Base-by-base conservation (phyloP, 805 yeast species). In the Barnettozyma sp. region DNA sequence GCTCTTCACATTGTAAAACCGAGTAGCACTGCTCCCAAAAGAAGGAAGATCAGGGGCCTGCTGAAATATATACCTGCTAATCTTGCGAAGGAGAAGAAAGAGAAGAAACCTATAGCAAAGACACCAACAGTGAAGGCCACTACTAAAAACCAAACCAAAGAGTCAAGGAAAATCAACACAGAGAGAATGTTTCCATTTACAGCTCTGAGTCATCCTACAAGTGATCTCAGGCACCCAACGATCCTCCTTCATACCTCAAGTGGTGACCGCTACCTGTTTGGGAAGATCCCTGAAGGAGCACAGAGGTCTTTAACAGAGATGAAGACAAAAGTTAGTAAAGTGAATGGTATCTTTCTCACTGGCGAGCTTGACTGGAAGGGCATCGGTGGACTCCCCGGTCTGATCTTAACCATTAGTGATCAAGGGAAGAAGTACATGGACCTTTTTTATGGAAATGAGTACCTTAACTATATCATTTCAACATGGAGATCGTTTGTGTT, bases 371-470 rank as follows among this genome's bases (percentile, higher is more conserved):
- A 70, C 36, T 90, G 96, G 96, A 56, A 70, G 6, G 68, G 79
- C n/a, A 61, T 86, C 3, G 85, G 94, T n/a, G 98, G 98, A 0
- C 58, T 90, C 6, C 97, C 97, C 0, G 98, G 98, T 0, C 61
- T 85, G 49, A 73, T 90, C 33, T 61, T 90, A 34, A 85, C 97
- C 0, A 66, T 82, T 11, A 77, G 84, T 38, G 96, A 86, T 47
- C 82, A 85, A 47, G 87, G 86, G 2, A 66, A 70, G 42, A 69
- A 71, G 32, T 65, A 65, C 6, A 54, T 83, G 25, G 68, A 67
- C n/a, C 60, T 85, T 1, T 69, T 60, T 47, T 71, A 76, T 33
- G 73, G 78, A n/a, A 63, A 59, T 30, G 53, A 62, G 3, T 51
- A 74, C 20, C 38, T 72, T 15, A 65, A 70, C 38, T 79, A 75